A percentile compares a stretch with the other conserved stretches of the same genome.
These are phyloP conservation scores for Perkinsela sp. DNA, from an alignment of 208 protist species.

Conservation along the genomic window DNA sequence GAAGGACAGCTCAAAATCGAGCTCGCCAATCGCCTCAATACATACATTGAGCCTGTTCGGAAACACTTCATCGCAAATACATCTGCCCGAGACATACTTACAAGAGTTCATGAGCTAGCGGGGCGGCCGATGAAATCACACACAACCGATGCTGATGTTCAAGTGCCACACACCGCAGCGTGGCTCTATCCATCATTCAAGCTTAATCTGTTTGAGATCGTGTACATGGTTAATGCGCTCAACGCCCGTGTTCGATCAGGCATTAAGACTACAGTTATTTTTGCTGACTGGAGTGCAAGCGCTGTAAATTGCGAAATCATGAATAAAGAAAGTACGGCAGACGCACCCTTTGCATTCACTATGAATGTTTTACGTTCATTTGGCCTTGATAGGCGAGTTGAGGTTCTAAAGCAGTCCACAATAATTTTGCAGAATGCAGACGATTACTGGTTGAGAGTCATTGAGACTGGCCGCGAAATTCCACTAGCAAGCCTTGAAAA, in stretches of 20 bases:
- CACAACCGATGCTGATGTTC: background rate
- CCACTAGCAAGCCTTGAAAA: conserved; percentile 28
- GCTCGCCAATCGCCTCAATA: conserved; percentile 55
- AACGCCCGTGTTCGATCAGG: conserved; percentile 14
- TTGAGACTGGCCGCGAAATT: conserved; percentile 40
- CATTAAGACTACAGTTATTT: conserved; percentile 16
- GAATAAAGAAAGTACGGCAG: conserved; percentile 40
- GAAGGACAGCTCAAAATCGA: conserved; percentile 46
- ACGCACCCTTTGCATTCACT: conserved; percentile 29
- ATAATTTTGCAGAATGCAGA: conserved; percentile 32
- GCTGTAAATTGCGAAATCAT: conserved; percentile 18
- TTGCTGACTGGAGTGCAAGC: conserved; percentile 48
- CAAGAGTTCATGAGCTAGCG: conserved; percentile 24
- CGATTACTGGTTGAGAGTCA: conserved; percentile 61
- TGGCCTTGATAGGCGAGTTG: conserved; percentile 15
- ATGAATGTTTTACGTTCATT: conserved; percentile 17
- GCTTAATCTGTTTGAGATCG: conserved; percentile 21
- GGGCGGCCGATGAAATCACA: conserved; percentile 5
- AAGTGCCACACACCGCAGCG: conserved; percentile 17
- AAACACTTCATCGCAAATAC: conserved; percentile 61
- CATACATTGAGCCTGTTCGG: conserved; percentile 70
- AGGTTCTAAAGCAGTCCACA: conserved; percentile 32
- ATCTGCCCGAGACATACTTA: conserved; percentile 46
- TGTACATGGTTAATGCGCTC: conserved; percentile 13
- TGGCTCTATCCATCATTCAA: conserved; percentile 31